These are phyloP conservation scores for Crithidia thermophila DNA, from an alignment of 208 protist genomes.

Conservation along the genomic window DNA sequence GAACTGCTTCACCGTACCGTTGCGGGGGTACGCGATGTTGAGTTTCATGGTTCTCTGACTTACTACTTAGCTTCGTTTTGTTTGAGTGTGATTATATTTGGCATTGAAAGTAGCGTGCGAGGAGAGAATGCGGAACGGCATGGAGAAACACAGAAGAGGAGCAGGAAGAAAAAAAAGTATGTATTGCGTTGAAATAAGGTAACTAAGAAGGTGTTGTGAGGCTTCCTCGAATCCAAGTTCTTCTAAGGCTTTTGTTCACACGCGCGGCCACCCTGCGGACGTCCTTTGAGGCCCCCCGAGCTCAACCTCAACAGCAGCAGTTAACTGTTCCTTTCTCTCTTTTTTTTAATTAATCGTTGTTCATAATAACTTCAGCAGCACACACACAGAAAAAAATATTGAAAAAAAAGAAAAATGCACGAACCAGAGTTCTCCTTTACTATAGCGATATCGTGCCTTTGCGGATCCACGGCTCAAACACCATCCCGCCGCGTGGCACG, in stretches of 20 bases:
- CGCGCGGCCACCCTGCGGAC: no score
- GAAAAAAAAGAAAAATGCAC: not conserved
- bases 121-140: not conserved
- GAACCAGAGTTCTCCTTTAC: not conserved
- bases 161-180: not conserved
- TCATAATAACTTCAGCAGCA: no score
- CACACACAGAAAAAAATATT: not conserved
- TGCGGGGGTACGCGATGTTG: constrained; percentile 90
- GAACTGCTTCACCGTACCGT: constrained; percentile 91
- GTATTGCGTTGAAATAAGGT: no score
- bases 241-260: no score
- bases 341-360: no score
- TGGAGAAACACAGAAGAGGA: not conserved
- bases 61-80: constrained; percentile 18
- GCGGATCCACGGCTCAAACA: constrained; percentile 23
- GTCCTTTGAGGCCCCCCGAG: no score
- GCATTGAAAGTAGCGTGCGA: not conserved
- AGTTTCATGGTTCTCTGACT: constrained; percentile 80
- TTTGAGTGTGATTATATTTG: not conserved
- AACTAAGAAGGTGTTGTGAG: no score
- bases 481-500: not conserved
- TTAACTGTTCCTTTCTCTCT: no score
- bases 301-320: no score
- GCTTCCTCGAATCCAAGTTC: no score
- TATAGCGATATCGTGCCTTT: constrained; percentile 15